Evolutionary conservation across 1,284 basidiomycete genomes (phyloP), one percentile per base, ranked within the genome.

Genomic region (Neolentinus lepideus): DNA sequence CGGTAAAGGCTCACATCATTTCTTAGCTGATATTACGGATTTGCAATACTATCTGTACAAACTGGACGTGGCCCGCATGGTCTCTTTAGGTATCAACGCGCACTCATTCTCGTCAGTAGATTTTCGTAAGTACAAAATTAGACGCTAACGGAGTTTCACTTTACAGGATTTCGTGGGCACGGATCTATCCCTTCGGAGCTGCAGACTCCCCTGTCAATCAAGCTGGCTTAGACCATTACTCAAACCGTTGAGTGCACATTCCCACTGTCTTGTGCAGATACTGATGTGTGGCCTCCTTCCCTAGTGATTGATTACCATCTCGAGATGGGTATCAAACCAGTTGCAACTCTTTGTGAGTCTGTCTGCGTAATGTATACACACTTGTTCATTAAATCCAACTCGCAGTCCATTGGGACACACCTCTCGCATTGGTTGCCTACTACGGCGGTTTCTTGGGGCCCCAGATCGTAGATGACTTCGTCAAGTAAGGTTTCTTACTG

Each of bases 1-100:
- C 16, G 29, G 36, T 3, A n/a, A 3, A 21, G 47, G 38, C 22
- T 58, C 46, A 48, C 25, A 52, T n/a, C 46, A 35, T 53, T 47
- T 27, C 26, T 11, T 47, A 78, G 75, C 68, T 47, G 77, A 79
- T 61, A 63, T 79, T 26, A 69, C 73, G 3, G 76, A 76, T 59
- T 61, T 78, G 16, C 74, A 78, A 52, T 78, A 79, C 57, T 76
- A 66, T 56, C 63, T 78, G 35, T 79, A 78, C 62, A 77, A 79
- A 57, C 71, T 75, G 60, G 77, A 79, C 58, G 69, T 74, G 6
- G 73, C 73, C 2, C 65, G 77, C 21, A 67, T 72, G n/a, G 74
- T 74, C 56, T 72, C 75, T 1, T 62, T 79, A n/a, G 77, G 77
- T 35, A 61, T 75, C 19, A 79, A 75, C 56, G 71, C 75, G 4